Evolutionary conservation across 2,329 filamentous ascomycete species (phyloP).

Genomic region (Cylindrodendrum hubeiense): DNA sequence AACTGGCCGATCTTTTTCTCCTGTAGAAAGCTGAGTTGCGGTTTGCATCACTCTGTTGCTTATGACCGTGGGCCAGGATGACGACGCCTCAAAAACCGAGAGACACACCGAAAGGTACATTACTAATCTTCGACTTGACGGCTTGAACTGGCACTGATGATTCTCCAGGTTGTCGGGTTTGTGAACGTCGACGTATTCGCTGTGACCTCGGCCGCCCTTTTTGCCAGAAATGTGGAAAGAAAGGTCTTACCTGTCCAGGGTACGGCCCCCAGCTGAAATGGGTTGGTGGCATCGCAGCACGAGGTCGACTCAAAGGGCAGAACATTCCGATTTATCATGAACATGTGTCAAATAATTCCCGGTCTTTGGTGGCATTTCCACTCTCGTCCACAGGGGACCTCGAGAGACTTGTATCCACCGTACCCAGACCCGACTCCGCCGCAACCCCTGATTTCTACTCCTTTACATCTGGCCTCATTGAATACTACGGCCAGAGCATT

Average conservation of each 20-base stretch:
- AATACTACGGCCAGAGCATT: constrained; percentile 19
- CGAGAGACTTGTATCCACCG: background rate
- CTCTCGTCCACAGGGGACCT: background rate
- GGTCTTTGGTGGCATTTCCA: background rate
- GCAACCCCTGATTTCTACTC: background rate
- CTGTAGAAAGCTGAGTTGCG: no score
- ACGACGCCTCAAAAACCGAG: background rate
- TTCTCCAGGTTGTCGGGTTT: background rate
- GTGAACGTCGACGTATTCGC: background rate
- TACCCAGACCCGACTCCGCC: background rate
- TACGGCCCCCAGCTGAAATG: constrained; percentile 16
- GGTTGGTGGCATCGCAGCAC: constrained; percentile 13
- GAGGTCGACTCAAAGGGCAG: constrained; percentile 6
- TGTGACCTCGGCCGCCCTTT: background rate
- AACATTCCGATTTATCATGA: background rate
- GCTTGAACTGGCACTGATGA: background rate
- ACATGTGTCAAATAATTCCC: background rate
- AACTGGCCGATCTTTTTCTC: no score
- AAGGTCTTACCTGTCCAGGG: constrained; percentile 10
- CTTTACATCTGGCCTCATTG: constrained; percentile 7
- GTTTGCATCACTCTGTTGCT: no score
- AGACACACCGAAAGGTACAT: background rate
- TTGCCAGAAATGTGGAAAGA: constrained; percentile 6
- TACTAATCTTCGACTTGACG: background rate
- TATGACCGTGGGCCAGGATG: no score